Base-by-base conservation (phyloP, 176 grass and related monocot genomes). In the Juncus effusus region DNA sequence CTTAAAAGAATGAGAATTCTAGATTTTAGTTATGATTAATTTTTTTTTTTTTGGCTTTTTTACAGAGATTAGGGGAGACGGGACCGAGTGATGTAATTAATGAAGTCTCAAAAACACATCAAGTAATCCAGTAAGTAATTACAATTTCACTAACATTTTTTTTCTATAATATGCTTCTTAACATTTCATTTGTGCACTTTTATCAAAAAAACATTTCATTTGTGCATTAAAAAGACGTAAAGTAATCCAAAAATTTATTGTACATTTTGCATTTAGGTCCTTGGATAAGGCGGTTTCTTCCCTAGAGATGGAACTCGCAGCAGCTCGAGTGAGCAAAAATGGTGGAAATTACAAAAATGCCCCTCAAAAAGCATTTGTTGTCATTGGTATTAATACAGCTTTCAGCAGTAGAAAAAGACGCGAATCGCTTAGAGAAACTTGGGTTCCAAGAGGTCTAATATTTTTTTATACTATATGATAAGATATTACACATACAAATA, bases 341-440 rank as follows among this genome's bases (percentile, higher is more conserved):
- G 55, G 11, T 59, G 70, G 74, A 69, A 61, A 4, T 54, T 58
- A 50, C 0, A 35, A 55, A 41, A 69, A 28, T 42, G 59, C 7
- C 12, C 85, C 45, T 2, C 82, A 87, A 79, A 96, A 96, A 77
- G 91, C 79, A 8, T 90, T 87, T 80, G 84, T 84, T 10, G 91
- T 90, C 41, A 73, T 96, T 63, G 91, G 91, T 57, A 87, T 96
- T 67, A 95, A 95, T 79, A 95, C 86, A 16, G 91, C 81, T 49
- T 95, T 96, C 72, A 90, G 76, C 60, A 90, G 84, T 75, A 81
- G 56, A 65, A 87, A 78, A 67, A 83, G 91, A 54, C 91, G 91
- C 13, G 78, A 96, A 64, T 87, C 91, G 40, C 78, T 96, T 62
- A 81, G 91, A 16, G 76, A 90, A 61, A 96, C 91, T 16, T 96